Conservation (phyloP, 192 early-diverging fungal species). For the Backusella mclennaniae region DNA sequence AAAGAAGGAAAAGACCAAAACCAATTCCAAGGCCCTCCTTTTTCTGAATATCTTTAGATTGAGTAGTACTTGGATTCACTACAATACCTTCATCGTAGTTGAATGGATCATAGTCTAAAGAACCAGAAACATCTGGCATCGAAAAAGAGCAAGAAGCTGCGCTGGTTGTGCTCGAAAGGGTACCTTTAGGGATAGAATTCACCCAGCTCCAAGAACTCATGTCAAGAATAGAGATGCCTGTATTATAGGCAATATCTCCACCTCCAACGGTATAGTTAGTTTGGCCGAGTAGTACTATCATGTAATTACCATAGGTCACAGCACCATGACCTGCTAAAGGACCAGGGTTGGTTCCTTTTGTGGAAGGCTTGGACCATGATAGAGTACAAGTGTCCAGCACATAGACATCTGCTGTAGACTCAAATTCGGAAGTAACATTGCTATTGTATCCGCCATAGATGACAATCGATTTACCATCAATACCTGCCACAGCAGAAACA, state of each 20-base stretch:
- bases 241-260: neutral
- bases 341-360: neutral
- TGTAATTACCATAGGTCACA: conserved; percentile 14
- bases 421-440: neutral
- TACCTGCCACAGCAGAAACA: neutral
- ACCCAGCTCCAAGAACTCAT: conserved; percentile 17
- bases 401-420: conserved; percentile 6
- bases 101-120: neutral
- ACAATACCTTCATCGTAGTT: neutral
- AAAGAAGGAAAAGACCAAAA: conserved; percentile 20
- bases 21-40: conserved; percentile 26
- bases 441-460: conserved; percentile 12
- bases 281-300: conserved; percentile 19
- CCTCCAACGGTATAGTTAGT: neutral
- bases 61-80: neutral
- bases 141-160: neutral
- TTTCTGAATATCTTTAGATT: neutral
- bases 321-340: conserved; percentile 12
- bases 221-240: conserved; percentile 20
- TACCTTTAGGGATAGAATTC: neutral
- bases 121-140: neutral
- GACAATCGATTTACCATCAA: conserved; percentile 23
- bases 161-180: neutral
- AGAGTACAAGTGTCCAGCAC: conserved; percentile 26
- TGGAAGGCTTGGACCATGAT: conserved; percentile 11